A percentile compares a stretch with the other conserved stretches of the same genome.
These are phyloP conservation scores for Triticum monococcum DNA, from an alignment of 176 grass and related monocot genomes.

Conservation along the genomic window DNA sequence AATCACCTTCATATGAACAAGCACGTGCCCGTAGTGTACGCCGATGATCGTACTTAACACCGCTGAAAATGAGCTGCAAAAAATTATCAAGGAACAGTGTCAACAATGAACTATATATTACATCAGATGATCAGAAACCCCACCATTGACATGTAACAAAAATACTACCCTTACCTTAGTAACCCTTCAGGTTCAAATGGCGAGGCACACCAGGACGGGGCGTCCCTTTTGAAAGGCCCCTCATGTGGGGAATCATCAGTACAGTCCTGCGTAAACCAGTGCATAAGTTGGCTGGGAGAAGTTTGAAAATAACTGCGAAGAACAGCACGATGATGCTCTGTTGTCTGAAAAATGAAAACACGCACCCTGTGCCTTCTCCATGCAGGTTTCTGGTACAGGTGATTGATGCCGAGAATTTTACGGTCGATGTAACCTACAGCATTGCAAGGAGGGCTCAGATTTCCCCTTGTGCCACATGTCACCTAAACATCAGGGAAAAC, in stretches of 20 bases:
- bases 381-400: slow-evolving; percentile 79
- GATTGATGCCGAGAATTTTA: slow-evolving; percentile 78
- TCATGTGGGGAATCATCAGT: slow-evolving; percentile 77
- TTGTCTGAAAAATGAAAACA: not conserved
- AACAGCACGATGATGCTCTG: not conserved
- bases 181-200: slow-evolving; percentile 95
- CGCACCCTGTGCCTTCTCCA: slow-evolving; percentile 87
- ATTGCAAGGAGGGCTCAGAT: slow-evolving; percentile 79
- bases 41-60: slow-evolving; percentile 84
- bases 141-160: not conserved
- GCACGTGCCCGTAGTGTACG: slow-evolving; percentile 82
- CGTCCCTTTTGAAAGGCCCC: slow-evolving; percentile 63
- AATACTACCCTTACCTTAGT: slow-evolving; percentile 52
- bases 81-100: not conserved
- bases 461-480: slow-evolving; percentile 78
- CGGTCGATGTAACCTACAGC: slow-evolving; percentile 84
- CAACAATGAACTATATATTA: not conserved
- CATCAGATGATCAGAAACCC: not conserved
- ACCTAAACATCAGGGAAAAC: slow-evolving; percentile 49
- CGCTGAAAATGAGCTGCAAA: slow-evolving; percentile 69
- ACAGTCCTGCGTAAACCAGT: slow-evolving; percentile 50
- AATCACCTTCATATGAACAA: slow-evolving; percentile 80
- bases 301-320: not conserved
- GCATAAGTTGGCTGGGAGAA: not conserved
- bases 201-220: slow-evolving; percentile 78